A percentile compares a stretch with the other conserved stretches of the same genome.
phyloP scores from a whole-genome alignment of 768 basidiomycete species.

The Rhizopogon vesiculosus region DNA sequence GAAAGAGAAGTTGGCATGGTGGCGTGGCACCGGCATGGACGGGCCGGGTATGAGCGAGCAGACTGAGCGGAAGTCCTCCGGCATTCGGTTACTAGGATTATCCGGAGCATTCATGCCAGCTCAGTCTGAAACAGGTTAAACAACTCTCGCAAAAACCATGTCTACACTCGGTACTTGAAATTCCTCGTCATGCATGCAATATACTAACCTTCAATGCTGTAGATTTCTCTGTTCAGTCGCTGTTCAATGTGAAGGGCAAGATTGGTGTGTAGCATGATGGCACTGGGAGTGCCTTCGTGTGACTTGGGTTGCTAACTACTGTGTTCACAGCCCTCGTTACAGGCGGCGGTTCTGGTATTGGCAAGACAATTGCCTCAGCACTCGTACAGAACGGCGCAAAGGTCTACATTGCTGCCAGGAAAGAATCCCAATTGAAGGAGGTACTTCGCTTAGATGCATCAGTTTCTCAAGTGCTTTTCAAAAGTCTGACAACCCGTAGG shows the following conservation, averaged over 20 bases:
- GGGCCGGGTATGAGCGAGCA: too few relatives aligned
- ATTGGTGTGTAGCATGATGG: slow-evolving; percentile 40
- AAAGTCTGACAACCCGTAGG: slow-evolving; percentile 23
- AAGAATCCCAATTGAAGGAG: slow-evolving; percentile 73
- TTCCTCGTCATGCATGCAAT: background rate
- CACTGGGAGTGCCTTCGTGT: background rate
- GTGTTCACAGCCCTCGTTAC: slow-evolving; percentile 62
- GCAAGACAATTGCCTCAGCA: slow-evolving; percentile 78
- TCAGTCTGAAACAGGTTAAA: background rate
- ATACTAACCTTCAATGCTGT: background rate
- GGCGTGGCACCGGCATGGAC: too few relatives aligned
- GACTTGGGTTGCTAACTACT: background rate
- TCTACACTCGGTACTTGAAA: background rate
- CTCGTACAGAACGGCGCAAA: slow-evolving; percentile 83
- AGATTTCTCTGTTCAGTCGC: slow-evolving; percentile 49
- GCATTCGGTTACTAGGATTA: background rate
- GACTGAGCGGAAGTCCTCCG: too few relatives aligned
- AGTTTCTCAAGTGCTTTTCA: background rate
- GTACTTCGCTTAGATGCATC: slow-evolving; percentile 29
- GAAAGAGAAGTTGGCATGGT: too few relatives aligned
- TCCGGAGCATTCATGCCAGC: background rate
- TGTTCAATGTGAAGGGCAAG: slow-evolving; percentile 68
- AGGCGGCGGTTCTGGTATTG: slow-evolving; percentile 81
- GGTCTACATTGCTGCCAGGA: slow-evolving; percentile 87
- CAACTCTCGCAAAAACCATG: background rate